A percentile compares a stretch with the other conserved stretches of the same genome.
phyloP scores from a whole-genome alignment of 805 yeast genomes.

The Teunomyces cretensis region DNA sequence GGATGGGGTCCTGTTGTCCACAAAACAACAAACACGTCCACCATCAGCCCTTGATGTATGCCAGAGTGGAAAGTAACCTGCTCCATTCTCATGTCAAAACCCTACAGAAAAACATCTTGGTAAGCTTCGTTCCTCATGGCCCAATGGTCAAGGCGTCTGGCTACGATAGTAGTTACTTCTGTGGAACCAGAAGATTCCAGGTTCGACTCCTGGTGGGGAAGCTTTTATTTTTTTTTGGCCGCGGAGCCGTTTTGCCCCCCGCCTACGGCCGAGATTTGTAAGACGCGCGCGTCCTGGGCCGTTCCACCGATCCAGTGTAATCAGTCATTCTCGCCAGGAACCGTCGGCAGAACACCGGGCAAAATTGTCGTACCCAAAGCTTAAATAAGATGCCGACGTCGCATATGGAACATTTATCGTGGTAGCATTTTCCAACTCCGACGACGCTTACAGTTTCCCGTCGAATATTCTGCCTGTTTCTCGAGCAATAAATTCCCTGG shows the following conservation, averaged over 20 bases:
- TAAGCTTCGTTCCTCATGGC: conserved; percentile 65
- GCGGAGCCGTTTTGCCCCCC: background rate
- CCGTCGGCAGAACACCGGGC: background rate
- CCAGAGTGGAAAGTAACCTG: too few relatives aligned
- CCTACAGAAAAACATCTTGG: background rate
- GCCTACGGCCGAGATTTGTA: background rate
- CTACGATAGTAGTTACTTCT: conserved; percentile 56
- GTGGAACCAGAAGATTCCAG: conserved; percentile 51
- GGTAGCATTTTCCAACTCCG: too few relatives aligned
- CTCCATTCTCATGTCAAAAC: too few relatives aligned
- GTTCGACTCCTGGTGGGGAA: conserved; percentile 55
- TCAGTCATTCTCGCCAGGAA: background rate
- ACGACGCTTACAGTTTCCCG: too few relatives aligned
- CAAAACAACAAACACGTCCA: too few relatives aligned
- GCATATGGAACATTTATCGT: too few relatives aligned
- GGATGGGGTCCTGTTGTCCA: too few relatives aligned
- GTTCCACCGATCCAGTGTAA: too few relatives aligned
- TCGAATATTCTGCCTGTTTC: too few relatives aligned
- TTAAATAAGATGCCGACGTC: background rate
- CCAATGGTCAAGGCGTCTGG: conserved; percentile 77
- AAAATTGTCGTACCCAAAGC: background rate
- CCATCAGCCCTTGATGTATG: too few relatives aligned
- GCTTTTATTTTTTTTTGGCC: conserved; percentile 18
- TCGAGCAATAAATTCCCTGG: too few relatives aligned
- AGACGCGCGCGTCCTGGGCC: too few relatives aligned